A percentile compares a stretch with the other conserved stretches of the same genome.
Evolutionary conservation across 345 rosid species (phyloP).

Genomic region (Corymbia maculata): DNA sequence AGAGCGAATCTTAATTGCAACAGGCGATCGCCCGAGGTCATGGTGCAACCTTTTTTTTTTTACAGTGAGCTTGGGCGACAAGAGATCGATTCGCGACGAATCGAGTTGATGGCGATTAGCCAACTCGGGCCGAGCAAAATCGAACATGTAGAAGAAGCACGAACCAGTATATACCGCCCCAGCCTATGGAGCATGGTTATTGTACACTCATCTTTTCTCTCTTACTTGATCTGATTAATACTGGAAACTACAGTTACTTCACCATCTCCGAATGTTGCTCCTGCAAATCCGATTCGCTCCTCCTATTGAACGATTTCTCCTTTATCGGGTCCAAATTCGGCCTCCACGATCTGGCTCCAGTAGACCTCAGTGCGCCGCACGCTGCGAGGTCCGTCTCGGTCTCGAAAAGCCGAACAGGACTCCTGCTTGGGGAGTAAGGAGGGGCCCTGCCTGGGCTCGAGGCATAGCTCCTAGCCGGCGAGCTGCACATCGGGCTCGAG

Average conservation of each 20-base stretch:
- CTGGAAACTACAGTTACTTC: not conserved
- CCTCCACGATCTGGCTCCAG: not conserved
- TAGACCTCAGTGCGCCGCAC: not conserved
- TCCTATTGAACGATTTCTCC: conserved; percentile 3
- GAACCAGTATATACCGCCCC: not conserved
- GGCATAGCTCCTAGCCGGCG: not conserved
- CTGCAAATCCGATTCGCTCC: conserved; percentile 1
- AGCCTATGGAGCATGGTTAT: not conserved
- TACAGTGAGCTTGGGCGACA: not conserved
- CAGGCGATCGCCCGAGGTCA: not conserved
- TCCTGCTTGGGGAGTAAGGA: not conserved
- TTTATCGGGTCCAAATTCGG: not conserved
- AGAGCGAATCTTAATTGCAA: not conserved
- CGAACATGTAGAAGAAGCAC: not conserved
- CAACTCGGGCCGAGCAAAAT: not conserved
- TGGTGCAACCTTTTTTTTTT: not conserved
- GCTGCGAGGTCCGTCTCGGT: not conserved
- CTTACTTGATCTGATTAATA: not conserved
- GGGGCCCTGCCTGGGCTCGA: not conserved
- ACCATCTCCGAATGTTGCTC: not conserved
- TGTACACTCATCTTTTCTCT: not conserved
- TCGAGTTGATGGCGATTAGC: not conserved
- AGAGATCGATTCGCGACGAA: not conserved
- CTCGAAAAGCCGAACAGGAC: not conserved
- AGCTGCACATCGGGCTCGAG: not conserved